Percentiles rank a stretch among this genome's conserved stretches.
phyloP scores from a whole-genome alignment of 2,329 filamentous ascomycete species.

The Thielaviopsis euricoi region DNA sequence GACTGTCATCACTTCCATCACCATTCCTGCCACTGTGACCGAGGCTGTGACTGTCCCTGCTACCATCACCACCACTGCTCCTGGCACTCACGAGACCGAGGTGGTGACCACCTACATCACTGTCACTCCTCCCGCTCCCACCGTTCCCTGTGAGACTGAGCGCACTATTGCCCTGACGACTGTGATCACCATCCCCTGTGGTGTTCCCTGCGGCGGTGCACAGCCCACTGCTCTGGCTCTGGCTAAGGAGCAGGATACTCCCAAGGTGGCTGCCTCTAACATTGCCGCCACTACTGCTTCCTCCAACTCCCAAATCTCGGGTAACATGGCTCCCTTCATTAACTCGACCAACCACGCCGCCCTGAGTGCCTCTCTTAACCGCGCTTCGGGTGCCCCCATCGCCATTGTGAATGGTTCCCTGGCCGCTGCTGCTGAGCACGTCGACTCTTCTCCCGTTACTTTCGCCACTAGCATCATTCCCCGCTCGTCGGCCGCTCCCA shows the following conservation, averaged over 20 bases:
- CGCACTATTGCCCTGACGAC: constrained; percentile 10
- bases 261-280: not conserved
- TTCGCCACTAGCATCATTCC: constrained; percentile 1
- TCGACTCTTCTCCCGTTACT: not conserved
- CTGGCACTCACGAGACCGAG: constrained; percentile 5
- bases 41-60: constrained; percentile 7
- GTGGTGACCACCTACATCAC: constrained; percentile 9
- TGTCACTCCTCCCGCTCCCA: constrained; percentile 5
- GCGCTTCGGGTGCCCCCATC: constrained; percentile 10
- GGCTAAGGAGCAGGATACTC: not conserved
- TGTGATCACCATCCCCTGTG: constrained; percentile 8
- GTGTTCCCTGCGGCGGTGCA: constrained; percentile 4
- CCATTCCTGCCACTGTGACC: constrained; percentile 8
- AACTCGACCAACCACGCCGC: constrained; percentile 9
- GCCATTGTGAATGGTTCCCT: not conserved
- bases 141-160: constrained; percentile 3
- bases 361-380: constrained; percentile 10
- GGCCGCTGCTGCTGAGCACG: not conserved
- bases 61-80: constrained; percentile 8
- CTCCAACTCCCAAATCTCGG: not conserved
- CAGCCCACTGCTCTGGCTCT: not conserved
- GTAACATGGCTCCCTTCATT: constrained; percentile 1
- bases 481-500: constrained; percentile 5
- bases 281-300: not conserved
- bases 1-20: constrained; percentile 7